Base-by-base conservation (phyloP, 2,329 filamentous ascomycete species). In the Aspergillus phoenicis region DNA sequence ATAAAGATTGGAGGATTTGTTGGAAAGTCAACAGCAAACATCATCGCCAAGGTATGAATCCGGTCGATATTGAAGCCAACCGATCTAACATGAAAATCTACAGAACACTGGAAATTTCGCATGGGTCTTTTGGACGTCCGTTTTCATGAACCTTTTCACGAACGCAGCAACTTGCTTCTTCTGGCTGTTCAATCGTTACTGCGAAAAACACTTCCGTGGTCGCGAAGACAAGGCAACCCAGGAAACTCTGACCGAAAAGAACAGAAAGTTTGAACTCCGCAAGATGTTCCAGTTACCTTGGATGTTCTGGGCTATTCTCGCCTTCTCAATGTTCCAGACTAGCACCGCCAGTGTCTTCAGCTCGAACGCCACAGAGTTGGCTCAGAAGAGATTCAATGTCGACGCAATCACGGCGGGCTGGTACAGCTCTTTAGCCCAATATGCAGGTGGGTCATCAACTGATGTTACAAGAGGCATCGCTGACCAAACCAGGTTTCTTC, bases 131-230 rank as follows among this genome's bases (percentile, higher is more conserved):
- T 88, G 86, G 86, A 82, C 82, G 8, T 80, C 91, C 0, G 85
- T 88, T 0, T 84, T 86, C 66, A 87, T 88, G 83, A 87, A 88
- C 60, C 60, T 88, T 2, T 88, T 88, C 63, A 87, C 85, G 8
- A 88, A 88, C 57, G 68, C 81, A 0, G 78, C 81, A 1, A 87
- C 85, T 0, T 56, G 80, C 0, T 71, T 77, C 8, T 88, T 87
- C 70, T 87, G 80, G 74, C 79, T 80, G 65, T 87, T 88, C 67
- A 85, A 80, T 0, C 77, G 77, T 8, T 83, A 81, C 70, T 81
- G 80, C 41, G 78, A 82, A 33, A 77, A 76, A 24, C 77, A 76
- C 24, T 88, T 82, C 55, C 67, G 71, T 1, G 80, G 80, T 2
- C 79, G 78, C 1, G 70, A 74, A 0, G 86, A 88, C 57, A 82